These are phyloP conservation scores for Anthracocystis setariae DNA, from an alignment of 1,284 basidiomycete genomes.

Conservation along the genomic window DNA sequence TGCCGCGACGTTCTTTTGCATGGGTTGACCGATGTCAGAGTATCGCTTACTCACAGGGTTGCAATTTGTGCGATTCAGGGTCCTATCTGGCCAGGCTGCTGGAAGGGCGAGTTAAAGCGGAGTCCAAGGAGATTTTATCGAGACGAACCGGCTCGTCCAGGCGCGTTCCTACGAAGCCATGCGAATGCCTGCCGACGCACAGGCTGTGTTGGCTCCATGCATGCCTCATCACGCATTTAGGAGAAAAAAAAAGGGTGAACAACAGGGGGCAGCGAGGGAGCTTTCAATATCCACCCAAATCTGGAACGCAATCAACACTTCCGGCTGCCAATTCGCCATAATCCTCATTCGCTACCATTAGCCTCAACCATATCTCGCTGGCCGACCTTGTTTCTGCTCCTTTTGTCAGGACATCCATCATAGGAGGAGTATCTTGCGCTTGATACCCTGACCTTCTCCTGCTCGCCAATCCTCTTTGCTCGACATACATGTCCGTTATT, in stretches of 20 bases:
- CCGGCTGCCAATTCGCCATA: neutral
- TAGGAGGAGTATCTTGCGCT: neutral
- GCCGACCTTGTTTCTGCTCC: neutral
- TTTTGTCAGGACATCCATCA: too few relatives aligned
- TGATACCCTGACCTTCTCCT: neutral
- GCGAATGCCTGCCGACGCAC: too few relatives aligned
- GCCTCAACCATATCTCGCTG: neutral
- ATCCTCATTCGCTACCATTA: neutral
- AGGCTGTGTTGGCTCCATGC: neutral
- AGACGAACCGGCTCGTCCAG: neutral
- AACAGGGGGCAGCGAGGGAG: neutral
- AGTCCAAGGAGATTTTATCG: conserved; percentile 3
- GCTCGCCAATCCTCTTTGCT: neutral
- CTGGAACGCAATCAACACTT: neutral
- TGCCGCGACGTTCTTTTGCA: neutral
- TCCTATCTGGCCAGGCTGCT: neutral
- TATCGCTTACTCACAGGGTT: too few relatives aligned
- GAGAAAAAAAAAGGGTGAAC: neutral
- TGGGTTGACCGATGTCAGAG: too few relatives aligned
- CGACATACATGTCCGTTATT: neutral
- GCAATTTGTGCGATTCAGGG: conserved; percentile 1
- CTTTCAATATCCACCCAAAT: too few relatives aligned
- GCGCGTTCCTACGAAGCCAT: neutral
- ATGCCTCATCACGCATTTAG: neutral
- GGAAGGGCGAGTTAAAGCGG: neutral